Percentiles rank a stretch among this genome's conserved stretches.
Conservation (phyloP, 2,329 filamentous ascomycete genomes). For the Trichophyton benhamiae region DNA sequence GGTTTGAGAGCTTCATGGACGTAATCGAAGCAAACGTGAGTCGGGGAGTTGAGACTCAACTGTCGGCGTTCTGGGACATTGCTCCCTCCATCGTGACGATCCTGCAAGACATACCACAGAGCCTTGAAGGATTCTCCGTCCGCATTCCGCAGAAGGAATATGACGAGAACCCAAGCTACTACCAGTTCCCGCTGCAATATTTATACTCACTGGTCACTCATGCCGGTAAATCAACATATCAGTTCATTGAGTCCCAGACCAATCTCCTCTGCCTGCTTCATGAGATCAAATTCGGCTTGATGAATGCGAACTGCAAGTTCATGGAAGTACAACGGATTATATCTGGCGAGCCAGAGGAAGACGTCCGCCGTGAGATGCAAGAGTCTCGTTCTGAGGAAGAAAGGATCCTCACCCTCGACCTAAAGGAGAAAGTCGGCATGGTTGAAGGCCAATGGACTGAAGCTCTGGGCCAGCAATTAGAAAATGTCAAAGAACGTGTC, state of each 20-base stretch:
- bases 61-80: slow-evolving; percentile 96
- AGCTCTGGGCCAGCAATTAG: slow-evolving; percentile 67
- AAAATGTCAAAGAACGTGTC: slow-evolving; percentile 60
- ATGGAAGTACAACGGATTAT: slow-evolving; percentile 52
- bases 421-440: slow-evolving; percentile 85
- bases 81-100: slow-evolving; percentile 68
- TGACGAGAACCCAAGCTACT: slow-evolving; percentile 74
- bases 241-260: slow-evolving; percentile 91
- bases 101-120: slow-evolving; percentile 62
- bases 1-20: slow-evolving; percentile 63
- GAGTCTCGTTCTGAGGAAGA: slow-evolving; percentile 56
- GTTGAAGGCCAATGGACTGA: slow-evolving; percentile 87
- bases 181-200: slow-evolving; percentile 74
- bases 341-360: slow-evolving; percentile 31
- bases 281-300: slow-evolving; percentile 71
- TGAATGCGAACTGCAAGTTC: slow-evolving; percentile 54
- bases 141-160: slow-evolving; percentile 69
- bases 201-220: slow-evolving; percentile 74
- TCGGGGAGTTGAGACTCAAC: slow-evolving; percentile 77
- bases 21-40: slow-evolving; percentile 76
- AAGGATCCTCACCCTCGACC: slow-evolving; percentile 59
- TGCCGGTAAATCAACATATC: slow-evolving; percentile 83
- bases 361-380: slow-evolving; percentile 38
- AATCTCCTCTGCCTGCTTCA: slow-evolving; percentile 83
- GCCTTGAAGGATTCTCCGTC: slow-evolving; percentile 50